Evolutionary conservation across 1,139 yeast genomes (phyloP), one percentile per base, ranked within the genome.

Genomic region (Kazachstania sp.): DNA sequence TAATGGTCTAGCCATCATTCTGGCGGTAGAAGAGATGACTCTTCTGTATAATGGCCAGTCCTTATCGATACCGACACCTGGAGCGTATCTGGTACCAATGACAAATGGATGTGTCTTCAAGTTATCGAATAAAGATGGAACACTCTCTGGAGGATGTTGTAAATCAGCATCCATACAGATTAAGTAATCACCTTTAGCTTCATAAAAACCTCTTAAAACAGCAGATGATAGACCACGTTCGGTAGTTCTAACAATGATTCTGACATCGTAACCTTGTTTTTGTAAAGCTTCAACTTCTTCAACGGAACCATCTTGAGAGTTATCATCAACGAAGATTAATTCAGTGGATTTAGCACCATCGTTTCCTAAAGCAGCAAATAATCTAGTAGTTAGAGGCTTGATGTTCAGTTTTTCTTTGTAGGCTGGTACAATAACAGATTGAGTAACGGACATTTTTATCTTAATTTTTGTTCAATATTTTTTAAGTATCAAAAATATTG

Each of bases 161-260:
- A 72, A 61, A 57, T 72, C 76, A 20, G 76, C 76, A 57, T 72
- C 76, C 75, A 72, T 72, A 54, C 75, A 72, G 39, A 72, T 62
- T 47, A 72, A 51, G 52, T 71, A 70, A 45, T 69, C 67, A 51
- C 76, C 76, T 49, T 69, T 59, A 37, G 73, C 69, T 45, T 70
- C 74, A 41, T 61, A 53, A 57, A 72, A 72, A 15, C 76, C 76
- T 54, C 65, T 66, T 49, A 72, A 52, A 15, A 72, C 75, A 19
- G 76, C 76, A 40, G 74, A 69, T 26, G 74, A 69, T 26, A 72
- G 57, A 23, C 76, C 76, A 54, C 75, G 67, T 54, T 72, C 75
- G 4, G 63, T 67, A 18, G 75, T 71, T 59, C 76, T 67, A 16
- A 71, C 75, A 46, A 71, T 71, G 48, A 72, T 71, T 48, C 64